Percentiles rank a stretch among this genome's conserved stretches.
Conservation (phyloP, 2,329 filamentous ascomycete species). For the Botrytis fragariae region DNA sequence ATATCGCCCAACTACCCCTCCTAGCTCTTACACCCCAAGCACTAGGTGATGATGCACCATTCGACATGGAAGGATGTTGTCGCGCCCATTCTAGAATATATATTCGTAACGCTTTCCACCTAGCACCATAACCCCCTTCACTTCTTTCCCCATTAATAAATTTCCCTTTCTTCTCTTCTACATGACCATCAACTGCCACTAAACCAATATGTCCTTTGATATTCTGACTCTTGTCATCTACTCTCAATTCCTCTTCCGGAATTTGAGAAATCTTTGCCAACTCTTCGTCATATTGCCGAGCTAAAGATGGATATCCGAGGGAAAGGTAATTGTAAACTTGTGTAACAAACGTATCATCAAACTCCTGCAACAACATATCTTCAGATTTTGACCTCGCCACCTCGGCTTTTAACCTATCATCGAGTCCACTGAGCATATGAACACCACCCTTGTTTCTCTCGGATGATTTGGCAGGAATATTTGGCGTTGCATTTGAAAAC, state of each 20-base stretch:
- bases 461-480: slow-evolving; percentile 12
- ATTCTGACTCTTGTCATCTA: slow-evolving; percentile 64
- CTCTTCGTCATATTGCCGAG: slow-evolving; percentile 79
- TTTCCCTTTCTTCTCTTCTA: slow-evolving; percentile 34
- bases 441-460: slow-evolving; percentile 27
- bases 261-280: slow-evolving; percentile 77
- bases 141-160: slow-evolving; percentile 41
- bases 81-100: slow-evolving; percentile 90
- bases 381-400: slow-evolving; percentile 31
- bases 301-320: slow-evolving; percentile 84
- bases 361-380: slow-evolving; percentile 57
- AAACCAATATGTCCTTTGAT: slow-evolving; percentile 72
- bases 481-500: slow-evolving; percentile 28
- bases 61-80: slow-evolving; percentile 72
- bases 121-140: slow-evolving; percentile 49
- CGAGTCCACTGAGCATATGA: slow-evolving; percentile 37
- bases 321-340: slow-evolving; percentile 98
- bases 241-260: slow-evolving; percentile 63
- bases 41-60: slow-evolving; percentile 52
- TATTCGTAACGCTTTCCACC: slow-evolving; percentile 79
- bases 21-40: slow-evolving; percentile 68
- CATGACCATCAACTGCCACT: slow-evolving; percentile 43
- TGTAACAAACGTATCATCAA: slow-evolving; percentile 80
- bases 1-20: slow-evolving; percentile 72
- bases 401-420: slow-evolving; percentile 34